Evolutionary conservation across 1,139 yeast genomes (phyloP), one percentile per base, ranked within the genome.

Genomic region (Nematodospora anomalae): DNA sequence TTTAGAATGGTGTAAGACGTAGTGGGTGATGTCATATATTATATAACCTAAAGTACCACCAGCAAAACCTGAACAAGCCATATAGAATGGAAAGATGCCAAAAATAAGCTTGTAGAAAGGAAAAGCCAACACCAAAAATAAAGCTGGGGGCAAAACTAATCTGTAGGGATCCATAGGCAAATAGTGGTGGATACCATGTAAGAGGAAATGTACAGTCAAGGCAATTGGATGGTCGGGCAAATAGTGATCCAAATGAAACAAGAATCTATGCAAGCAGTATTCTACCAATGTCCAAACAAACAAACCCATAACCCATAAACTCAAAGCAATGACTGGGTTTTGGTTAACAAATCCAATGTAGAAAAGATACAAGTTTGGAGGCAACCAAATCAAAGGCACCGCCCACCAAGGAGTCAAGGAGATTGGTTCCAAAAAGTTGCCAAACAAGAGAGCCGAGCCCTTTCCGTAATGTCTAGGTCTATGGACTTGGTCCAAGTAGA

Each of bases 111-210:
- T 58, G 50, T 69, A 67, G 54, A 71, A 69, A 28, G 76, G 76
- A 41, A 55, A 67, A 3, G 71, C 72, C 54, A 71, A 65, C 3
- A 67, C 31, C 2, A 69, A 35, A 50, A 90, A 82, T 54, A 92
- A 67, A 0, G 97, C 71, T 32, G 99, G 99, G 4, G 99, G 99
- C 83, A 92, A 83, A 30, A 92, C 99, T 57, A 92, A 76, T 57
- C 99, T 80, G 61, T 80, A 72, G 41, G 79, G 78, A 65, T 92
- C 99, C 98, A 94, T 92, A 43, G 99, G 99, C 51, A 92, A 73
- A 62, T 88, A 92, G 61, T 92, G 99, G 60, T 92, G 99, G 38
- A 90, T 84, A 36, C 99, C 99, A 55, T 92, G 99, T 47, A 90
- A 71, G 45, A 89, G 63, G 71, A 92, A 92, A 62, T 92, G 99